Conservation (phyloP, 1,284 basidiomycete genomes). For the Moesziomyces sp. region DNA sequence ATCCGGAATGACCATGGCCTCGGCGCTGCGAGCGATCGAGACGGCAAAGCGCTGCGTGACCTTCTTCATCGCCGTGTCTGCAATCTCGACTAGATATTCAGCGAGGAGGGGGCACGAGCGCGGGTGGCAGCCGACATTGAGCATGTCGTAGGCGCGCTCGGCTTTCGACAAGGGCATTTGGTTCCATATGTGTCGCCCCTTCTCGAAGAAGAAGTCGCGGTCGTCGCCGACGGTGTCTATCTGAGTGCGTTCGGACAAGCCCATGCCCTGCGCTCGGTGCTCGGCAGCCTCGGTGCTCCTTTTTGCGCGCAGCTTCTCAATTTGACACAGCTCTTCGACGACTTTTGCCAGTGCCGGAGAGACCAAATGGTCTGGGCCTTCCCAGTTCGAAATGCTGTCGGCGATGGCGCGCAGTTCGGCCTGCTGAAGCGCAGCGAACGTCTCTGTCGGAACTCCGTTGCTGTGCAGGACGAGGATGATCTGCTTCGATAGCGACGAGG, state of each 20-base stretch:
- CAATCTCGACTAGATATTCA: constrained; percentile 23
- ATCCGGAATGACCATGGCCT: constrained; percentile 37
- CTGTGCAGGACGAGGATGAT: constrained; percentile 38
- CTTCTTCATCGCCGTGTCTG: constrained; percentile 26
- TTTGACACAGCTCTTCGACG: constrained; percentile 20
- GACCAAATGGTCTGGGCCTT: constrained; percentile 9
- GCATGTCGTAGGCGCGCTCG: constrained; percentile 58
- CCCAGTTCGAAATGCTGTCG: constrained; percentile 30
- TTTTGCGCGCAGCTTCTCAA: constrained; percentile 21
- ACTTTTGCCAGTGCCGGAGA: constrained; percentile 19
- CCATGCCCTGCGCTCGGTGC: constrained; percentile 38
- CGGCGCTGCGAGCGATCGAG: constrained; percentile 31
- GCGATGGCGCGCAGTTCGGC: constrained; percentile 21
- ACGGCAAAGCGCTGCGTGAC: constrained; percentile 31
- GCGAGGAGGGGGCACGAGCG: constrained; percentile 35
- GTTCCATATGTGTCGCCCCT: constrained; percentile 41
- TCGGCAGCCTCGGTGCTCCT: constrained; percentile 30
- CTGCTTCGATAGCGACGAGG: constrained; percentile 49
- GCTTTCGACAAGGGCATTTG: constrained; percentile 49
- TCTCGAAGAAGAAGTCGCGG: constrained; percentile 21
- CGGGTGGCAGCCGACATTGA: constrained; percentile 55
- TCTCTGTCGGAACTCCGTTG: constrained; percentile 30
- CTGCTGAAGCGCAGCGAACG: constrained; percentile 25
- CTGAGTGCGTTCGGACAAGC: constrained; percentile 1
- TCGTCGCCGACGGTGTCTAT: constrained; percentile 9